Evolutionary conservation across 345 rosid species (phyloP), one percentile per base, ranked within the genome.

Genomic region (Odontarrhena argentea): DNA sequence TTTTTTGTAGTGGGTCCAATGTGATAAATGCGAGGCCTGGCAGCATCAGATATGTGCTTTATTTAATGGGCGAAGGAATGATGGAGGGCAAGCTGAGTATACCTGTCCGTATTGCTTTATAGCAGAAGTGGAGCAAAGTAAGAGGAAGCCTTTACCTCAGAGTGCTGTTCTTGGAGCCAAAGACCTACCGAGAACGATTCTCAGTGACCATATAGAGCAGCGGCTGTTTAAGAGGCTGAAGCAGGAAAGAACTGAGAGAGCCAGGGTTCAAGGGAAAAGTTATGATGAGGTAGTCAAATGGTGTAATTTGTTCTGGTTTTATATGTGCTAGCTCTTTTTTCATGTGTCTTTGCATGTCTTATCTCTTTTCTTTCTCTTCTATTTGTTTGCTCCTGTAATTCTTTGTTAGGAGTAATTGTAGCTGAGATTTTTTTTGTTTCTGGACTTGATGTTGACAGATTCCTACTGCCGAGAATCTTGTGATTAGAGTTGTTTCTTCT

Each of bases 11-110:
- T 95, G 99, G 99, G 99, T 95, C 77, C 99, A 95, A 74, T 95
- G 99, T 82, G 99, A 95, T 82, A 95, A 87, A 71, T 95, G 99
- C 76, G 99, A 95, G 76, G 92, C 96, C 14, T 95, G 99, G 99
- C 99, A 95, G 77, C 99, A 95, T 83, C 99, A 95, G 73, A 95
- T 95, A 18, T 95, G 99, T 77, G 96, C 97, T 70, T 78, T 95
- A 59, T 95, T 95, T 83, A 95, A 95, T 79, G 99, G 99, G 59
- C 74, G 97, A 75, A 79, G 99, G 76, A 95, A 95, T 82, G 99
- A 95, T 64, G 97, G 99, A 30, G 99, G 99, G 49, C 96, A 95
- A 77, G 99, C 99, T 75, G 99, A 95, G 69, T 95, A 95, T 81
- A 95, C 99, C 48, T 95, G 99, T 79, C 99, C 97, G 52, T 88